Percentiles rank a stretch among this genome's conserved stretches.
phyloP scores from a whole-genome alignment of 352 stramenopile genomes.

The Globisporangium takayamanum region DNA sequence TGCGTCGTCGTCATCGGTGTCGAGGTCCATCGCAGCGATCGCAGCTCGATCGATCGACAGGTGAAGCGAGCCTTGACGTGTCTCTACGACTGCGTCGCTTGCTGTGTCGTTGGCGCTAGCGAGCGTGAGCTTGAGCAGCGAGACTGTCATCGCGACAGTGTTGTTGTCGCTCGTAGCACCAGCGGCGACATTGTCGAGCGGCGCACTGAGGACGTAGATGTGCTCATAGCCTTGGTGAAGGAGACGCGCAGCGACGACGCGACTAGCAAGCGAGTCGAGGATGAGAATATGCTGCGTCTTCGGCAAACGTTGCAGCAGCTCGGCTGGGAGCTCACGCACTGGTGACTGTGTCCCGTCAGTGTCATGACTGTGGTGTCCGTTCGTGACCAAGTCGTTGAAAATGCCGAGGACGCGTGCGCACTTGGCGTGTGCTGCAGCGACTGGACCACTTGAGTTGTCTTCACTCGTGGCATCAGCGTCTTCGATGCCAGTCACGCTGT shows the following conservation, averaged over 20 bases:
- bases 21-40: neutral
- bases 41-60: no score
- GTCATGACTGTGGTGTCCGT: neutral
- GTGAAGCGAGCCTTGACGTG: no score
- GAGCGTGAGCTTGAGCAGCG: conserved; percentile 3
- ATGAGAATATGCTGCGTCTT: conserved; percentile 20
- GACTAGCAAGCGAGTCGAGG: conserved; percentile 18
- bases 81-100: no score
- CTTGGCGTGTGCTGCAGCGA: neutral
- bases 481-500: neutral
- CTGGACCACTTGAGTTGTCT: neutral
- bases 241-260: conserved; percentile 14
- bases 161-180: neutral
- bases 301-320: conserved; percentile 11
- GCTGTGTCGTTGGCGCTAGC: no score
- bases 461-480: neutral
- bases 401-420: conserved; percentile 7
- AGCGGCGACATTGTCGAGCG: neutral
- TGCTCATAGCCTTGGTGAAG: conserved; percentile 23
- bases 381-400: conserved; percentile 3
- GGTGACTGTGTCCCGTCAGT: neutral
- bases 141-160: neutral
- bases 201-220: conserved; percentile 23
- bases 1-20: conserved; percentile 6
- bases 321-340: neutral